phyloP scores from a whole-genome alignment of 2,329 filamentous ascomycete genomes.

The Pseudogymnoascus sp. region DNA sequence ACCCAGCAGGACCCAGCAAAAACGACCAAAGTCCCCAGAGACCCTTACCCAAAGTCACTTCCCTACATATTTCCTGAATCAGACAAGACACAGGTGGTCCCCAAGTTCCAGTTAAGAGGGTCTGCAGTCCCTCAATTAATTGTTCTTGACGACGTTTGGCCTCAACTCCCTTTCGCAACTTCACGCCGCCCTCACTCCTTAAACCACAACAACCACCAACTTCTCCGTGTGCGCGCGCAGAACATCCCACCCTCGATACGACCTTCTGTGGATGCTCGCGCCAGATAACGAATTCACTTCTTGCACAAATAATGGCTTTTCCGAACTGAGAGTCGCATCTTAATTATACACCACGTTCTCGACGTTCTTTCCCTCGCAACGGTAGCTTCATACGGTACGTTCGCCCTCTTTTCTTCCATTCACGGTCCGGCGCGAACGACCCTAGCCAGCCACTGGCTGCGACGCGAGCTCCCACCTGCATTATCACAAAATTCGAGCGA shows the following conservation, averaged over 20 bases:
- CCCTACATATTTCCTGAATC: background rate
- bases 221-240: background rate
- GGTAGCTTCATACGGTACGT: constrained; percentile 1
- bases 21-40: background rate
- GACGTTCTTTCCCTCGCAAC: background rate
- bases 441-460: background rate
- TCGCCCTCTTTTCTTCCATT: background rate
- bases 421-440: background rate
- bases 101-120: constrained; percentile 4
- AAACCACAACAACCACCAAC: background rate
- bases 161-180: constrained; percentile 2
- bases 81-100: background rate
- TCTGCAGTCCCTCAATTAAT: background rate
- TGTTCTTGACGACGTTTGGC: background rate
- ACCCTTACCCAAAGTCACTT: background rate
- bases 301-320: background rate
- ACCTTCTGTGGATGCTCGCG: background rate
- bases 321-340: background rate
- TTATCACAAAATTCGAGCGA: background rate
- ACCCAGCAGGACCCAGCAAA: background rate
- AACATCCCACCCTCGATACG: background rate
- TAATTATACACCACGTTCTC: background rate
- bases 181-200: background rate
- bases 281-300: background rate
- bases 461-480: background rate